phyloP scores from a whole-genome alignment of 495 filamentous ascomycete genomes.

The Lentithecium fluviatile region DNA sequence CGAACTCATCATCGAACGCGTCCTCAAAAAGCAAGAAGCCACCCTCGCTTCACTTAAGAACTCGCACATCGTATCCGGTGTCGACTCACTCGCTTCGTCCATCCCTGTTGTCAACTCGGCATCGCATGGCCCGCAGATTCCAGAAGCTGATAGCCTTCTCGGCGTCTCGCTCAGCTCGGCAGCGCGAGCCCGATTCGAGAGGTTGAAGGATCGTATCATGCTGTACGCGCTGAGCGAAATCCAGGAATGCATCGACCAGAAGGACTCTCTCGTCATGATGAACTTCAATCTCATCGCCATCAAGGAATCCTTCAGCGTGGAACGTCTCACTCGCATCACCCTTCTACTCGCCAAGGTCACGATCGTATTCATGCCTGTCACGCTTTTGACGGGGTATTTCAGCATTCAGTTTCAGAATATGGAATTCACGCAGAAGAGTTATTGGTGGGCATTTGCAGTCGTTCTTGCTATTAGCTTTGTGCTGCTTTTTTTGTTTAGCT shows the following conservation, averaged over 20 bases:
- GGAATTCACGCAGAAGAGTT: slow-evolving; percentile 60
- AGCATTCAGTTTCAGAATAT: slow-evolving; percentile 65
- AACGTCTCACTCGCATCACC: slow-evolving; percentile 74
- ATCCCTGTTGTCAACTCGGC: slow-evolving; percentile 5
- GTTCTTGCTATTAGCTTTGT: slow-evolving; percentile 64
- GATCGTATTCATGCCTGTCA: slow-evolving; percentile 81
- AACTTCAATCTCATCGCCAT: slow-evolving; percentile 88
- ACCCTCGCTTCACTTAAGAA: slow-evolving; percentile 44
- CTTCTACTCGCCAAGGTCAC: slow-evolving; percentile 81
- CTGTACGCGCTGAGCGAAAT: slow-evolving; percentile 80
- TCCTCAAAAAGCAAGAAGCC: slow-evolving; percentile 54
- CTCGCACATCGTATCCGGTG: slow-evolving; percentile 39
- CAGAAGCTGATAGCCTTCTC: slow-evolving; percentile 43
- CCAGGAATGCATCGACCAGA: slow-evolving; percentile 74
- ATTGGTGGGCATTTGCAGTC: slow-evolving; percentile 72
- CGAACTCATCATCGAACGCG: slow-evolving; percentile 70
- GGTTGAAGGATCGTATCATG: slow-evolving; percentile 71
- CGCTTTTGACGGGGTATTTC: slow-evolving; percentile 83
- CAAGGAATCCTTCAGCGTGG: slow-evolving; percentile 76
- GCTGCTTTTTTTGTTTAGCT: slow-evolving; percentile 57
- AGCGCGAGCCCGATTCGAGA: slow-evolving; percentile 70
- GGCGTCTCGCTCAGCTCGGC: slow-evolving; percentile 62
- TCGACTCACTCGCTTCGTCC: slow-evolving; percentile 30
- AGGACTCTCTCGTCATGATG: slow-evolving; percentile 72
- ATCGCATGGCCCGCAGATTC: slow-evolving; percentile 39